These are phyloP conservation scores for Neonectria coccinea DNA, from an alignment of 2,329 filamentous ascomycete genomes.

Conservation along the genomic window DNA sequence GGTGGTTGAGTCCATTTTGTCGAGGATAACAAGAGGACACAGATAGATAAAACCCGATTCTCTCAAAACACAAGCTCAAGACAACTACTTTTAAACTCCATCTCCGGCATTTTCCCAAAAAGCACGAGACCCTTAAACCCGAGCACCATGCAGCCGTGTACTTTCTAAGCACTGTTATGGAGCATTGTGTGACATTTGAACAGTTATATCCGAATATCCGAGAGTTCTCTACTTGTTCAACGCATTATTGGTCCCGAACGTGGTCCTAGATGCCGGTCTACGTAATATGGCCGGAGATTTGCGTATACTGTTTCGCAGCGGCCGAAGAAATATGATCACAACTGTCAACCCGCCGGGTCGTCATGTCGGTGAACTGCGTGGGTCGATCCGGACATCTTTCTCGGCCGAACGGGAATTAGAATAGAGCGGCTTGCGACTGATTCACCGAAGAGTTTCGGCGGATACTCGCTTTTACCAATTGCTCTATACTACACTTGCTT, in stretches of 20 bases:
- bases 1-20: not conserved
- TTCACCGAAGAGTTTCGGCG: too few species aligned
- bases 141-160: not conserved
- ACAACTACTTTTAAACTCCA: not conserved
- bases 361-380: not conserved
- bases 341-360: not conserved
- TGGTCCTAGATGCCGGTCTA: not conserved
- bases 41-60: too few species aligned
- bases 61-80: not conserved
- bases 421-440: not conserved
- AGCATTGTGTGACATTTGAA: too few species aligned
- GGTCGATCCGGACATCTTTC: not conserved
- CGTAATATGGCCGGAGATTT: not conserved
- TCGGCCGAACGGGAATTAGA: not conserved
- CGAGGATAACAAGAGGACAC: too few species aligned
- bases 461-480: too few species aligned
- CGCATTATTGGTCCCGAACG: not conserved
- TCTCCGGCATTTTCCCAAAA: not conserved
- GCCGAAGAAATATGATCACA: not conserved
- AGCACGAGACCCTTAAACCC: not conserved
- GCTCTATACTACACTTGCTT: too few species aligned
- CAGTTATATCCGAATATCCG: too few species aligned
- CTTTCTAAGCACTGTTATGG: too few species aligned
- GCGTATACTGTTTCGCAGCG: not conserved
- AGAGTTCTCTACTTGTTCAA: not conserved